Conservation (phyloP, 1,139 yeast genomes). For the Taphrina sp. region DNA sequence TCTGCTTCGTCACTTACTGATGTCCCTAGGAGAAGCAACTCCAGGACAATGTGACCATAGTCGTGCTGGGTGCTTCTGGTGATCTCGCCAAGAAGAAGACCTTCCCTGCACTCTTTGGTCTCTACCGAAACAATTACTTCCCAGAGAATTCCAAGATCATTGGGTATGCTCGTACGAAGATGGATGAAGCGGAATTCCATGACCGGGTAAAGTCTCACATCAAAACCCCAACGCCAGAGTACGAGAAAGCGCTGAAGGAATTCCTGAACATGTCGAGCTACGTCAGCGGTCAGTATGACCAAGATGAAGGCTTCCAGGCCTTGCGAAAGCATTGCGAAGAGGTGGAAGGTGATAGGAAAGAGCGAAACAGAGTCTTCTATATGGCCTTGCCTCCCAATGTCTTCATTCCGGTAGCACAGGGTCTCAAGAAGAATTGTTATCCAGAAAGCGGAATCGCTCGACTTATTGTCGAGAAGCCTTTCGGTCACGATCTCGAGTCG, state of each 20-base stretch:
- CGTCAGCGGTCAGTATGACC: conserved; percentile 75
- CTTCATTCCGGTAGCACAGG: conserved; percentile 72
- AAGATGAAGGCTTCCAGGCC: conserved; percentile 64
- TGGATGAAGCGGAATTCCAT: conserved; percentile 65
- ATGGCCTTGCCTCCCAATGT: conserved; percentile 94
- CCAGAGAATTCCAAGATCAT: conserved; percentile 69
- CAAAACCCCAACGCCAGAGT: conserved; percentile 56
- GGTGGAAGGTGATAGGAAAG: conserved; percentile 51
- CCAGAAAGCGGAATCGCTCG: conserved; percentile 69
- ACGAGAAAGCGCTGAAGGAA: conserved; percentile 47
- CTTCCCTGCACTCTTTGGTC: conserved; percentile 49
- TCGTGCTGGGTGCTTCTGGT: conserved; percentile 95
- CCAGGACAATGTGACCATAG: conserved; percentile 49
- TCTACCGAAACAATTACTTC: conserved; percentile 72
- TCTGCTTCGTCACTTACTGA: conserved; percentile 1
- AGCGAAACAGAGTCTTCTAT: conserved; percentile 66
- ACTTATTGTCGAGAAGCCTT: conserved; percentile 93
- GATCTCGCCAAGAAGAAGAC: conserved; percentile 97
- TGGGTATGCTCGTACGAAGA: conserved; percentile 86
- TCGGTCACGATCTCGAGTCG: conserved; percentile 84
- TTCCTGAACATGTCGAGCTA: conserved; percentile 68
- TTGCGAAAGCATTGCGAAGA: conserved; percentile 57
- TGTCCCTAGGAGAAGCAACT: conserved; percentile 8
- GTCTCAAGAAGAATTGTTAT: conserved; percentile 68
- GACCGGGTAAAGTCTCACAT: conserved; percentile 64